These are phyloP conservation scores for Ustulina deusta DNA, from an alignment of 2,329 filamentous ascomycete genomes.

Conservation along the genomic window DNA sequence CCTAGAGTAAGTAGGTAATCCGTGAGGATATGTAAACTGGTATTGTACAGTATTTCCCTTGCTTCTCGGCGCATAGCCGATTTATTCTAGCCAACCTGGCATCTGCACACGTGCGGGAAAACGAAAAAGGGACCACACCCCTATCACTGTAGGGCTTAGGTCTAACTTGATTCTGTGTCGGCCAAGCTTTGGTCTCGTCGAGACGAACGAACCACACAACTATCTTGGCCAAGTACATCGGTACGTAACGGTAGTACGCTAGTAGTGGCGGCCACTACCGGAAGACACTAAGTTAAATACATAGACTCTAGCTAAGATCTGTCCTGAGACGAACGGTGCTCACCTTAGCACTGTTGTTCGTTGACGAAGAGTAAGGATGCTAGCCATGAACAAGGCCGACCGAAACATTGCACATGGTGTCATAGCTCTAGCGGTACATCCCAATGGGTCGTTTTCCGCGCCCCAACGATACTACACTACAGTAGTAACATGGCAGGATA, in stretches of 20 bases:
- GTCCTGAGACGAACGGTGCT: constrained; percentile 21
- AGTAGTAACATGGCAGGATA: constrained; percentile 16
- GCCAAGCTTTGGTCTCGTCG: constrained; percentile 30
- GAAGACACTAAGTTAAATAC: constrained; percentile 14
- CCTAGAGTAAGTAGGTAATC: background rate
- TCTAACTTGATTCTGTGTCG: constrained; percentile 35
- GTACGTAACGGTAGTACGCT: constrained; percentile 9
- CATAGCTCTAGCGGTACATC: constrained; percentile 23
- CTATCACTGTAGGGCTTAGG: constrained; percentile 37
- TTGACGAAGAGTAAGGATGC: constrained; percentile 1
- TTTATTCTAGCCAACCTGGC: constrained; percentile 28
- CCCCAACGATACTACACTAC: background rate
- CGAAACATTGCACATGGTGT: constrained; percentile 9
- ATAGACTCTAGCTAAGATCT: constrained; percentile 12
- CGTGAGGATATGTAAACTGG: constrained; percentile 1
- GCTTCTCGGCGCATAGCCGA: constrained; percentile 27
- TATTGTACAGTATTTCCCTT: background rate
- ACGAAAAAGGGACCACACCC: constrained; percentile 29
- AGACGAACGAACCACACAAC: constrained; percentile 27
- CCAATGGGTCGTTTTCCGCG: constrained; percentile 17
- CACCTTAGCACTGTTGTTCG: constrained; percentile 2
- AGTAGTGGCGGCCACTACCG: constrained; percentile 13
- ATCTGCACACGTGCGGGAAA: constrained; percentile 38
- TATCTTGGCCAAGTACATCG: constrained; percentile 17
- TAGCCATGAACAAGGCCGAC: constrained; percentile 7